A percentile compares a stretch with the other conserved stretches of the same genome.
These are phyloP conservation scores for Clavariopsis aquatica DNA, from an alignment of 495 filamentous ascomycete species.

Conservation along the genomic window DNA sequence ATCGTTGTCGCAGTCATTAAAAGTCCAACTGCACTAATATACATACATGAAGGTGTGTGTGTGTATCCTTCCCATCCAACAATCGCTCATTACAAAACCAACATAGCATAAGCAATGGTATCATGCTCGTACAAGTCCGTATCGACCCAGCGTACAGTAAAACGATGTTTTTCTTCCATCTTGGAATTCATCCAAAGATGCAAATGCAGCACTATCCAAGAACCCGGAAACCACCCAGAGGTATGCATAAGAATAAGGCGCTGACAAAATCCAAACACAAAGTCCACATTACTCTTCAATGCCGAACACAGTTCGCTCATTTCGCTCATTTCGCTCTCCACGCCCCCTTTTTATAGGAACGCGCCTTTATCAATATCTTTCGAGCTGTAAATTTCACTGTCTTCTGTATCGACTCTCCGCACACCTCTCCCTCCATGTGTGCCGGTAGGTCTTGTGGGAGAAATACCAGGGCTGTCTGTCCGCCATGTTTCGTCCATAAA, in stretches of 20 bases:
- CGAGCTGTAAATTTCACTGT: not conserved
- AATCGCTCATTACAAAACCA: not conserved
- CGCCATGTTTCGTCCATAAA: conserved; percentile 32
- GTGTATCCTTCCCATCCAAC: not conserved
- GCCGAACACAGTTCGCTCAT: not conserved
- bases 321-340: not conserved
- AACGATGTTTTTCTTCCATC: not conserved
- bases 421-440: not conserved
- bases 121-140: not conserved
- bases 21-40: not conserved
- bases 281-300: not conserved
- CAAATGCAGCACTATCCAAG: not conserved
- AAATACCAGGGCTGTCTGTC: not conserved
- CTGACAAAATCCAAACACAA: not conserved
- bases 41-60: not conserved
- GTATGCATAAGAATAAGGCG: not conserved
- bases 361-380: conserved; percentile 17
- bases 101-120: conserved; percentile 3
- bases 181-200: not conserved
- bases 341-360: not conserved
- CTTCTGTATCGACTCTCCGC: conserved; percentile 18
- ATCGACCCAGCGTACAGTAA: not conserved
- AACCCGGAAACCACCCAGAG: not conserved
- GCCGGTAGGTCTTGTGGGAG: not conserved
- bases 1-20: no score